These are phyloP conservation scores for Dentipellis sp. DNA, from an alignment of 768 basidiomycete species.

Conservation along the genomic window DNA sequence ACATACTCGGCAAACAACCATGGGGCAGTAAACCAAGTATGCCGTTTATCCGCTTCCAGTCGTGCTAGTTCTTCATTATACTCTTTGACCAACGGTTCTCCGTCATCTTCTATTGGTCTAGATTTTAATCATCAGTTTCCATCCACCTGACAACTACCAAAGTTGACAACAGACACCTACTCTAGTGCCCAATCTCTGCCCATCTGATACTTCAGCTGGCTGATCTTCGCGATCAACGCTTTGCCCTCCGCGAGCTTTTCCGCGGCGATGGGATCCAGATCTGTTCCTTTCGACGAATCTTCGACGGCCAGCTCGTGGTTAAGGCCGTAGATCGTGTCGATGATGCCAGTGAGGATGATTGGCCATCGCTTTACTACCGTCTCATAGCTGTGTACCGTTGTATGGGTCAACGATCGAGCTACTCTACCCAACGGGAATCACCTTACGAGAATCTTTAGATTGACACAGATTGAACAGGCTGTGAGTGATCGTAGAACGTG, in stretches of 20 bases:
- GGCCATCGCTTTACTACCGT: slow-evolving; percentile 78
- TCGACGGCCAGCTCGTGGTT: slow-evolving; percentile 52
- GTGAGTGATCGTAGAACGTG: neutral
- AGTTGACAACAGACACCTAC: slow-evolving; percentile 30
- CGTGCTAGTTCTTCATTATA: slow-evolving; percentile 69
- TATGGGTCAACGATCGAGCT: neutral
- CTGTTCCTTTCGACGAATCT: slow-evolving; percentile 9
- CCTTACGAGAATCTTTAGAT: slow-evolving; percentile 52
- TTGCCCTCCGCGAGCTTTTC: slow-evolving; percentile 64
- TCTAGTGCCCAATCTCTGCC: slow-evolving; percentile 59
- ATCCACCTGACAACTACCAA: neutral
- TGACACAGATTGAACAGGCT: neutral
- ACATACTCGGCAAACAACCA: slow-evolving; percentile 96
- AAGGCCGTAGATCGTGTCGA: slow-evolving; percentile 64
- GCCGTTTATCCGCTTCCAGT: slow-evolving; percentile 35
- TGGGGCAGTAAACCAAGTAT: slow-evolving; percentile 86
- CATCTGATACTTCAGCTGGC: slow-evolving; percentile 85
- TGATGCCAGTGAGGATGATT: slow-evolving; percentile 70
- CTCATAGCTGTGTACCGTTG: slow-evolving; percentile 43
- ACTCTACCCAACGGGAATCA: neutral
- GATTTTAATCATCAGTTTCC: slow-evolving; percentile 1
- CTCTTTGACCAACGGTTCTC: slow-evolving; percentile 53
- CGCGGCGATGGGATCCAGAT: slow-evolving; percentile 14
- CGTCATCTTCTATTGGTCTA: slow-evolving; percentile 69
- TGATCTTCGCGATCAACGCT: slow-evolving; percentile 61